These are phyloP conservation scores for Hamamelis virginiana DNA, from an alignment of 164 flowering plant species.

Conservation along the genomic window DNA sequence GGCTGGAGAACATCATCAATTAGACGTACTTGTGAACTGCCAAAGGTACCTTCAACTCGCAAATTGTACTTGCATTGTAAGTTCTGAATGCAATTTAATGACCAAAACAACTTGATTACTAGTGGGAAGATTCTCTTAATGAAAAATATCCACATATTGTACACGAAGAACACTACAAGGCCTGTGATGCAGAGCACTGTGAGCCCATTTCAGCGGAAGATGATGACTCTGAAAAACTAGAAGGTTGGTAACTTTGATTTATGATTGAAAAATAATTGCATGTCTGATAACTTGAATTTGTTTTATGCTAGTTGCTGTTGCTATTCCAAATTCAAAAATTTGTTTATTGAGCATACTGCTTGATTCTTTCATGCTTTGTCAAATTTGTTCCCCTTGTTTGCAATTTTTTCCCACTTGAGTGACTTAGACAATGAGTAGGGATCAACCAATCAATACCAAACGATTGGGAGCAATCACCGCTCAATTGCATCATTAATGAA, in stretches of 20 bases:
- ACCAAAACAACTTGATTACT: slow-evolving; percentile 6
- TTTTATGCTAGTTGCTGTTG: neutral
- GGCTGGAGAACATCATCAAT: slow-evolving; percentile 99
- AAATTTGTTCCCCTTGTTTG: neutral
- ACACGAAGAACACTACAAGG: slow-evolving; percentile 73
- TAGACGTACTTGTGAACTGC: slow-evolving; percentile 76
- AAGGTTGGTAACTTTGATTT: slow-evolving; percentile 53
- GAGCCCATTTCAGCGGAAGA: slow-evolving; percentile 33
- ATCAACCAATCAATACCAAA: too few species aligned
- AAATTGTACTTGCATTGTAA: neutral
- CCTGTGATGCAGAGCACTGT: slow-evolving; percentile 37
- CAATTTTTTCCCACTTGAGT: neutral
- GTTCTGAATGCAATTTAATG: slow-evolving; percentile 3
- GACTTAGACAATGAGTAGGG: neutral
- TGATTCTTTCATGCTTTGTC: neutral
- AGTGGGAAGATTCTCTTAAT: slow-evolving; percentile 84
- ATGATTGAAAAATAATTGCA: neutral
- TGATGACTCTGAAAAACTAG: slow-evolving; percentile 53
- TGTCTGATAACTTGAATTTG: neutral
- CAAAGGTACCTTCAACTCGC: slow-evolving; percentile 56
- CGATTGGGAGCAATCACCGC: too few species aligned
- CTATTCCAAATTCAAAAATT: neutral
- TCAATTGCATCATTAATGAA: too few species aligned
- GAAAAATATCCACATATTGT: slow-evolving; percentile 94
- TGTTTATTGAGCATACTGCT: neutral